Evolutionary conservation across 2,329 filamentous ascomycete species (phyloP), one percentile per base, ranked within the genome.

Genomic region (Emergomyces orientalis): DNA sequence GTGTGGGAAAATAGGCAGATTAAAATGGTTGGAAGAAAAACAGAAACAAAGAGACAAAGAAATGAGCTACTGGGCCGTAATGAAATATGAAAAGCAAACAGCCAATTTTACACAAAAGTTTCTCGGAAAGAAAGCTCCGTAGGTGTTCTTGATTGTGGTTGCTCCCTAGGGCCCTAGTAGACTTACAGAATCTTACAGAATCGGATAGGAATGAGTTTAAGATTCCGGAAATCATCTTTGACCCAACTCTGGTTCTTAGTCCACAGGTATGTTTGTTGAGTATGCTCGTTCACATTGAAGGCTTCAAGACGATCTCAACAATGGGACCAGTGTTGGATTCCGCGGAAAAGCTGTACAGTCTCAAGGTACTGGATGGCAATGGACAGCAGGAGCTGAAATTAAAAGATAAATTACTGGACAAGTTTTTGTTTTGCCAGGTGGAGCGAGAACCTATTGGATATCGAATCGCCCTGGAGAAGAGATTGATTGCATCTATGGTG

Each of bases 281-380:
- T 22, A 66, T 77, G 59, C 69, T 76, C 34, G 76, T 75, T 58
- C 62, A 67, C 30, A 68, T 73, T 62, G 17, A 65, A 25, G 72
- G 63, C 22, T 77, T 77, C 55, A 71, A 72, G 63, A 70, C 61
- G 47, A 49, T 68, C 65, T 67, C 66, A 1, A 65, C 43, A 0
- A 52, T 64, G 17, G 62, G 67, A 8, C 70, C 68, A 14, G 69
- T 72, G 51, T 37, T 77, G 59, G 69, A 72, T 61, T 72, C 58
- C 51, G 60, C 68, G 14, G 67, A 75, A 64, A 73, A 76, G 62
- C 59, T 77, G 3, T 77, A 75, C 60, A 71, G 69, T 58, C 68
- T 77, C 22, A 56, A 66, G n/a, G 70, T 77, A 61, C 62, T 71
- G 34, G 63, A 73, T 64, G 68, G 70, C 30, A 61, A 70, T 6